Base-by-base conservation (phyloP, 768 basidiomycete genomes). In the Boletus sp. region DNA sequence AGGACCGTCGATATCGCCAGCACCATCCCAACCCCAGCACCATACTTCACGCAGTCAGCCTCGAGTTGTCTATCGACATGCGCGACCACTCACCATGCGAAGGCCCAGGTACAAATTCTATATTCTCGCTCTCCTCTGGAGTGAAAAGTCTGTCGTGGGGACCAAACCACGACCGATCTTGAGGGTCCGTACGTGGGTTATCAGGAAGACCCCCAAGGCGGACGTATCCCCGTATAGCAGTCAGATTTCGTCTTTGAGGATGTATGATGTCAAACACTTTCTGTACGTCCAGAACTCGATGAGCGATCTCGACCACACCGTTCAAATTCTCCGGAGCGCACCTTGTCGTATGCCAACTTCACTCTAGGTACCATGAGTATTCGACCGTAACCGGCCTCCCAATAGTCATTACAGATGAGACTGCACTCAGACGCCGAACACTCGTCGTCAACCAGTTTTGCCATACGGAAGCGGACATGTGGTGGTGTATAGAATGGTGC, bases 21-120 rank as follows among this genome's bases (percentile, higher is more conserved):
- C 96, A 14, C 96, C 96, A 66, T 99, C 96, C 96, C 96, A 99
- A 18, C 96, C 96, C 96, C 96, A 98, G 70, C 96, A 98, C 96
- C 96, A 98, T 12, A 98, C 96, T 97, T 66, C 40, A 29, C 11
- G 33, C n/a, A 40, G 14, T 67, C 41, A 67, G 50, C 47, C 55
- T 35, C 18, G 12, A 24, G 20, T 5, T 17, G 1, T 4, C 2
- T 7, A 14, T 24, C 0, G 47, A 42, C 52, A 47, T 37, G 24
- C 15, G 40, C 17, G 10, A 30, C 4, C 39, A 58, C 68, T 51
- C 42, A 98, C 95, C 96, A 62, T 92, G 81, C 55, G 87, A 83
- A 15, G 96, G 96, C 17, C 95, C 94, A 3, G 87, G 78, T 18
- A 77, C 70, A 74, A 98, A 98, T 2, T 83, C 78, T 39, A 98